Percentiles rank a stretch among this genome's conserved stretches.
Conservation (phyloP, 371 early-diverging fungal species). For the Lichtheimia ornata region DNA sequence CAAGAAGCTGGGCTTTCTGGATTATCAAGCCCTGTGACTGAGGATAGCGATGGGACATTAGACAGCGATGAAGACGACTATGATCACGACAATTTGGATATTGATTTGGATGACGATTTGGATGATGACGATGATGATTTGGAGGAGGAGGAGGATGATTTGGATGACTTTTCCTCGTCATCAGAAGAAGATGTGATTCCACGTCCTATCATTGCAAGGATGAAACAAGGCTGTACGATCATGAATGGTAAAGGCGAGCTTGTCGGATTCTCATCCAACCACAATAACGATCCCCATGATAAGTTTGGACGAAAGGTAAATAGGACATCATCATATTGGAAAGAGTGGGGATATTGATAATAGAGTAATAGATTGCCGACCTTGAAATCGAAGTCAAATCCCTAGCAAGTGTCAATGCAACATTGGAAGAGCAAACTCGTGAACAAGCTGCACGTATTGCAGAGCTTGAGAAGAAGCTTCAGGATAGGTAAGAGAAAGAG, state of each 20-base stretch:
- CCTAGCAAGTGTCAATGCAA: slow-evolving; percentile 38
- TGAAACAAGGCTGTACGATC: slow-evolving; percentile 41
- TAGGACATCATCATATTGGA: neutral
- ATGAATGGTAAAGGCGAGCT: slow-evolving; percentile 51
- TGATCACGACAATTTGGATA: neutral
- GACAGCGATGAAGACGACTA: neutral
- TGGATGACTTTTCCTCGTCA: slow-evolving; percentile 10
- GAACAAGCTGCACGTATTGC: slow-evolving; percentile 41
- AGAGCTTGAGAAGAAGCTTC: slow-evolving; percentile 34
- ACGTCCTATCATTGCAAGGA: slow-evolving; percentile 30
- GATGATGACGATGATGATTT: slow-evolving; percentile 6
- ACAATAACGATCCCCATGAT: slow-evolving; percentile 14
- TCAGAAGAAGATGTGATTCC: slow-evolving; percentile 10
- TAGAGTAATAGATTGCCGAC: slow-evolving; percentile 40
- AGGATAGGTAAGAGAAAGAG: slow-evolving; percentile 10
- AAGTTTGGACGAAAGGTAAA: slow-evolving; percentile 35
- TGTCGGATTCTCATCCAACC: slow-evolving; percentile 23
- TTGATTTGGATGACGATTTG: slow-evolving; percentile 6
- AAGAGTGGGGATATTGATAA: neutral
- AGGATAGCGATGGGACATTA: neutral
- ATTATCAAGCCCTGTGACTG: neutral
- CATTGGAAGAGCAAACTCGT: slow-evolving; percentile 41
- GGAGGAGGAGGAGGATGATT: slow-evolving; percentile 23
- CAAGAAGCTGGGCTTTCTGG: neutral
- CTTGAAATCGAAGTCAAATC: slow-evolving; percentile 53